Evolutionary conservation across 768 basidiomycete species (phyloP).

Genomic region (Lentinus tigrinus): DNA sequence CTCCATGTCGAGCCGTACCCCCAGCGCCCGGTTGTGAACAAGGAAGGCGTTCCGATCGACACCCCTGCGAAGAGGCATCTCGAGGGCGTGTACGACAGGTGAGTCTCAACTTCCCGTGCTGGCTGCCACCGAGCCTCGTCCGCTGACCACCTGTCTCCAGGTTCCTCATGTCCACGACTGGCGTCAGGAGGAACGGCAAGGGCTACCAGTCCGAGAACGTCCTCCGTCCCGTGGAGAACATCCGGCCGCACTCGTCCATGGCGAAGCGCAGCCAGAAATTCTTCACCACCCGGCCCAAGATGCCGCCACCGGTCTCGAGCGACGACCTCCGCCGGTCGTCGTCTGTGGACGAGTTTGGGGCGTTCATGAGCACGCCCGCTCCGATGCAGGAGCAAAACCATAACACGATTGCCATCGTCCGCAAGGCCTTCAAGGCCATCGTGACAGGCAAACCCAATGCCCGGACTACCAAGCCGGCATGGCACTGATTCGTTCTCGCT

Average conservation of each 20-base stretch:
- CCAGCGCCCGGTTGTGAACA: conserved; percentile 35
- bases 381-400: conserved; percentile 42
- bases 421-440: conserved; percentile 75
- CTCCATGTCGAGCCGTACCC: conserved; percentile 67
- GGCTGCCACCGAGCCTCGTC: not conserved
- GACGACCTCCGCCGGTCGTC: conserved; percentile 50
- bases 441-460: conserved; percentile 52
- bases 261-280: conserved; percentile 40
- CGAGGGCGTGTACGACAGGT: conserved; percentile 76
- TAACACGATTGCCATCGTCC: conserved; percentile 54
- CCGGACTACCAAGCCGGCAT: conserved; percentile 11
- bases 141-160: conserved; percentile 1
- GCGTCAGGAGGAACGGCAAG: conserved; percentile 76
- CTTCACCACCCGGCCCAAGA: conserved; percentile 50
- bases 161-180: conserved; percentile 78
- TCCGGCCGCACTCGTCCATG: conserved; percentile 25
- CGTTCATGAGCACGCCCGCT: conserved; percentile 22
- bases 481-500: conserved; percentile 1
- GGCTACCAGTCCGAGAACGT: conserved; percentile 76
- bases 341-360: conserved; percentile 67
- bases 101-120: not conserved
- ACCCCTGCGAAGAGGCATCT: conserved; percentile 55
- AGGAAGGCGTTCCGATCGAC: conserved; percentile 39
- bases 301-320: conserved; percentile 75
- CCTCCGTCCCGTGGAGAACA: conserved; percentile 39